Conservation (phyloP, 768 basidiomycete species). For the Mycena galericulata region DNA sequence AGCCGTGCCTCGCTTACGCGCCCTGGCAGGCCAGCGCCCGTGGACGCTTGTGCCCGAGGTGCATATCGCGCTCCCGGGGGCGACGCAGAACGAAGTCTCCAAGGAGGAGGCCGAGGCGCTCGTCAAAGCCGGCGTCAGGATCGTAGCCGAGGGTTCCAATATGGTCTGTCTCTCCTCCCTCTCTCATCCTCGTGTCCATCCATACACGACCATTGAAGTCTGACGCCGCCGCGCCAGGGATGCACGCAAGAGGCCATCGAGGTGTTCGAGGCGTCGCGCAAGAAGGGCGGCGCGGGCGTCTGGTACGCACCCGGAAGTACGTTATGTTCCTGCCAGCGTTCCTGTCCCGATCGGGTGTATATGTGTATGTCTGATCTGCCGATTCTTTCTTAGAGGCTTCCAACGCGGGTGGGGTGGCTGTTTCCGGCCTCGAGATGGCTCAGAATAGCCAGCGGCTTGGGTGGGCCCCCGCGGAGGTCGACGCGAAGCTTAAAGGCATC, state of each 20-base stretch:
- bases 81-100: conserved; percentile 79
- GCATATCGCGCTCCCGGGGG: conserved; percentile 77
- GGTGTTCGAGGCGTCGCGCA: conserved; percentile 74
- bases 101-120: conserved; percentile 78
- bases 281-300: conserved; percentile 57
- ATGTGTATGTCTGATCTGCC: too few species aligned
- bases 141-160: conserved; percentile 84
- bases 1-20: conserved; percentile 35
- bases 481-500: conserved; percentile 75
- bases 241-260: conserved; percentile 80
- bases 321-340: too few species aligned
- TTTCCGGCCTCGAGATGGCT: conserved; percentile 84
- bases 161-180: conserved; percentile 53
- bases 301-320: conserved; percentile 84
- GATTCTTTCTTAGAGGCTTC: conserved; percentile 56
- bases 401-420: conserved; percentile 83
- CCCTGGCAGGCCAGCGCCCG: conserved; percentile 63
- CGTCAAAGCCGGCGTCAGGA: conserved; percentile 73
- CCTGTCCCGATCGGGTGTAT: too few species aligned
- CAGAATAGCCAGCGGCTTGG: conserved; percentile 78
- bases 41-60: conserved; percentile 73
- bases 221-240: conserved; percentile 49
- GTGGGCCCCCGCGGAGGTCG: conserved; percentile 74
- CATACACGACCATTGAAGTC: neutral
- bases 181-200: neutral